Evolutionary conservation across 108 stramenopile species (phyloP), one percentile per base, ranked within the genome.

Genomic region (Cyclotella choctawhatcheeana): DNA sequence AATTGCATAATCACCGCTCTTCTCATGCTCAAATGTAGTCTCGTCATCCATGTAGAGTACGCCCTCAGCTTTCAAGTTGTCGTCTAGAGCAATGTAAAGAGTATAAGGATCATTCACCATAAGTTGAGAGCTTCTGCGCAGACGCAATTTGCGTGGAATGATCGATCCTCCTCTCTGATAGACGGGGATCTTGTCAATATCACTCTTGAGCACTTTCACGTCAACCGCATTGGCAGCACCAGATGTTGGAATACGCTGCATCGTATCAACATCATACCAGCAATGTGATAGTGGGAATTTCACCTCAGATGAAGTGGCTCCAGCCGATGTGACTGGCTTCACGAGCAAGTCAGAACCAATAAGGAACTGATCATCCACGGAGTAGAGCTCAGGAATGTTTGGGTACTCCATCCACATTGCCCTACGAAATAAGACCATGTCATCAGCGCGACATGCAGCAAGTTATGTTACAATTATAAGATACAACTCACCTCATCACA

Each of bases 21-120:
- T 89, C 51, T 75, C 58, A 63, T 93, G 93, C 45, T 85, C 86
- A 69, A 95, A 95, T 5, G 96, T 94, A 20, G 83, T 85, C 87
- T 95, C 98, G 67, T 99, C 98, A 69, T 99, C 99, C 81, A 99
- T 91, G 83, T 97, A 99, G 4, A 99, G 82, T 4, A 34, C 32
- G 2, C 99, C 99, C 26, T 69, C 51, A 0, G 98, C 98, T 30
- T 68, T 58, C 40, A 80, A 76, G 1, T 59, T 45, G 14, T 59
- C 71, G 74, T 97, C 93, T 22, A 97, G 82, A 17, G 97, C 97
- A 56, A 98, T 76, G 60, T 91, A 95, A 18, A 99, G 82, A 7
- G 98, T 98, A 85, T 97, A 99, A 3, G 99, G 99, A 76, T 99
- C 99, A 17, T 76, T 81, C 22, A 58, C 81, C 99, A 99, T 99